Base-by-base conservation (phyloP, 1,139 yeast genomes). In the Zygosaccharomyces sapae region DNA sequence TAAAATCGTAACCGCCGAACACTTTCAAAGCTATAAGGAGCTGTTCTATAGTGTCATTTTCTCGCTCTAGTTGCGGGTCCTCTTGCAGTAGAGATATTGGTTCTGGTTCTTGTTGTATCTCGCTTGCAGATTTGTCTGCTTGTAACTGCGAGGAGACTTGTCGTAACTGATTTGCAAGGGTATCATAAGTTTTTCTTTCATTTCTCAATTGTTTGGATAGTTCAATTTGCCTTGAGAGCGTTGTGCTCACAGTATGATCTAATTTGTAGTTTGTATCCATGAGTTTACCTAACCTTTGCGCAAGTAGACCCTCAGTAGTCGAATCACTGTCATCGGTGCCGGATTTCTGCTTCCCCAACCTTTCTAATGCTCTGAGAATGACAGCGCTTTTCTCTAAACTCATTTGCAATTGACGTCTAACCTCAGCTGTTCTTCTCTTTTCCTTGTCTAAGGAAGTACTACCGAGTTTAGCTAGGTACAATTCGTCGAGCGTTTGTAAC, bases 381-480 rank as follows among this genome's bases (percentile, higher is more conserved):
- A 65, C 56, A 10, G 51, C 55, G 19, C 56, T 54, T 45, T 58
- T 57, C n/a, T 61, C 61, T 27, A 62, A 19, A 6, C 58, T 56
- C 43, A 57, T 43, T 36, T 61, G 62, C 27, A 60, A 33, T 34
- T 56, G 57, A 18, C 50, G 51, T 33, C 62, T 48, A 10, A 52
- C 48, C 24, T 53, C 58, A 19, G 61, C 45, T 12, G 51, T 47
- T 10, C 48, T 35, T 22, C 47, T 44, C 13, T 48, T 47, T 12
- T 49, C 54, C 12, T 30, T n/a, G 20, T 41, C 51, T 2, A 51
- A 34, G 12, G 41, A 31, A 12, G 45, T 43, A 13, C 41, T 29
- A 4, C 44, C 40, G 6, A 47, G 48, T 34, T 59, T 56, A 12
- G 51, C 34, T 24, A 62, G 44, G 41, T 59, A 59, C 5, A 63